Evolutionary conservation across 2,329 filamentous ascomycete genomes (phyloP), one percentile per base, ranked within the genome.

Genomic region (Ophiostoma pallidulum): DNA sequence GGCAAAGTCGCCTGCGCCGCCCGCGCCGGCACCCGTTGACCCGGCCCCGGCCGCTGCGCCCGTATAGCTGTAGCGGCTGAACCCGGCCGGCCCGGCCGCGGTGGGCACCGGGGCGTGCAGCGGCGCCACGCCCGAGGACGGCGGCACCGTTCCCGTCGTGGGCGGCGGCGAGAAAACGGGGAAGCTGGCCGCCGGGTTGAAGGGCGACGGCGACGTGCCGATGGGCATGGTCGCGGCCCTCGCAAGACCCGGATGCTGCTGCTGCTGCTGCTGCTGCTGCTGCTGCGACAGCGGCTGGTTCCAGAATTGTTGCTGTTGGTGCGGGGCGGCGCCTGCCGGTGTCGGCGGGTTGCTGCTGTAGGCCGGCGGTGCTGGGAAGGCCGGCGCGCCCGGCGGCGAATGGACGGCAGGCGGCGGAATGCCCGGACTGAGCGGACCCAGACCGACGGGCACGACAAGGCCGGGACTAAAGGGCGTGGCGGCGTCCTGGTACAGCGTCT

Each of bases 401-500:
- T 63, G 60, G 48, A 68, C 61, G 36, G 59, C 57, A 7, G 63
- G 64, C 2, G 62, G 62, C 4, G 60, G 60, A n/a, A 67, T 52
- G 22, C 59, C 64, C 1, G 65, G 65, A 50, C 62, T 67, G n/a
- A 68, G 58, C 2, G 68, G 66, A 0, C 66, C 66, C 22, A 73
- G 68, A 13, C 69, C 68, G 2, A 62, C 64, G 26, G 66, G 66
- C 1, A 73, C 72, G 1, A 71, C 69, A 45, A 75, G 70, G 1
- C 73, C 73, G 0, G 71, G 71, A 0, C 71, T 72, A 56, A 77
- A 78, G 9, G 72, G 71, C 19, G 63, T 74, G 59, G 55, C 68
- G 64, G 51, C 74, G 54, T 83, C 78, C 41, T 76, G 69, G 20
- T 69, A 71, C 3, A 82, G 69, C 12, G 75, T 77, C 42, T 75